Evolutionary conservation across 345 rosid species (phyloP).

Genomic region (Lumnitzera littorea): DNA sequence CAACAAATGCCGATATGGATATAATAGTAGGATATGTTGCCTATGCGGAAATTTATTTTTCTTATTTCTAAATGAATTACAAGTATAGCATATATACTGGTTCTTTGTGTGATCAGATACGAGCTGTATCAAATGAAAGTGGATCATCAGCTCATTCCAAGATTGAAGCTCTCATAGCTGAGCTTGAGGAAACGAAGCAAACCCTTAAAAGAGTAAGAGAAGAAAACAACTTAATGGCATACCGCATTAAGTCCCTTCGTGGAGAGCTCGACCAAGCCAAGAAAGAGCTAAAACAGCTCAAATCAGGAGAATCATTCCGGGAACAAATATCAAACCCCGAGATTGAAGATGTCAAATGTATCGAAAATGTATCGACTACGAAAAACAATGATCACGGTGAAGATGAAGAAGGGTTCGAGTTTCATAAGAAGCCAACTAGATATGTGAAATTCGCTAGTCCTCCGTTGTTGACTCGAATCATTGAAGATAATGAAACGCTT

Average conservation of each 20-base stretch:
- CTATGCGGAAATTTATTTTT: no score
- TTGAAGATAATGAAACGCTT: constrained; percentile 17
- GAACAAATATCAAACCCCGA: constrained; percentile 26
- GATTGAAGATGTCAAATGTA: constrained; percentile 35
- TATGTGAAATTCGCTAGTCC: constrained; percentile 63
- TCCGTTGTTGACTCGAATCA: constrained; percentile 36
- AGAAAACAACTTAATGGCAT: constrained; percentile 30
- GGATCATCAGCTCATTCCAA: constrained; percentile 15
- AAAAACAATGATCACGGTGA: neutral
- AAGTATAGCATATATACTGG: no score
- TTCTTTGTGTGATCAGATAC: constrained; percentile 11
- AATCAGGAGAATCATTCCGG: constrained; percentile 11
- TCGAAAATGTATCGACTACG: constrained; percentile 20
- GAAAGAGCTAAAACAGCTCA: constrained; percentile 34
- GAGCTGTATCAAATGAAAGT: constrained; percentile 15
- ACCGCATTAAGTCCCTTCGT: constrained; percentile 25
- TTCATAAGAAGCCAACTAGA: constrained; percentile 40
- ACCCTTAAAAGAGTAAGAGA: constrained; percentile 36
- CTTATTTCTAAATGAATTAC: no score
- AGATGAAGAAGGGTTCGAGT: constrained; percentile 22
- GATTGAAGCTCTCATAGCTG: constrained; percentile 25
- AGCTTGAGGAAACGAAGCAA: constrained; percentile 52
- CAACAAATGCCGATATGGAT: no score
- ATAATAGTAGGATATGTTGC: no score
- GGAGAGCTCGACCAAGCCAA: constrained; percentile 42